These are phyloP conservation scores for Stephania japonica DNA, from an alignment of 164 flowering plant genomes.

Conservation along the genomic window DNA sequence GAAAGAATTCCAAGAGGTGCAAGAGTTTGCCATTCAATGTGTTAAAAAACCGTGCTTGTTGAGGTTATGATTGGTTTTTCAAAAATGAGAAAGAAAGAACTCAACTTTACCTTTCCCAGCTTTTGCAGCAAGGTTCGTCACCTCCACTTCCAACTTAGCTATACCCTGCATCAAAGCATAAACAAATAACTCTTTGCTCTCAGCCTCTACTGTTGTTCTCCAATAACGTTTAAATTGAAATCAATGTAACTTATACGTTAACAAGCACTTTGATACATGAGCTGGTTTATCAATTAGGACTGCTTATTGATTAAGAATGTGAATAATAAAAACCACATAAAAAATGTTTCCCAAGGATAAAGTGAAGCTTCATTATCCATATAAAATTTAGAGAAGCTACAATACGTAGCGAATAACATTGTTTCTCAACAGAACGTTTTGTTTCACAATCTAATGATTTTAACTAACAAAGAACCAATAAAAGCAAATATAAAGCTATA, in stretches of 20 bases:
- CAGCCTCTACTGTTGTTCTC: background rate
- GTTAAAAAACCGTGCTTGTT: background rate
- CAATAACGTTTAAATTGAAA: too few species aligned
- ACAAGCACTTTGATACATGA: background rate
- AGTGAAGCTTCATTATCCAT: too few species aligned
- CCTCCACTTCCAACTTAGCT: conserved; percentile 88
- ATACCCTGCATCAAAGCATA: conserved; percentile 42
- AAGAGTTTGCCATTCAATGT: background rate
- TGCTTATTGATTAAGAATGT: background rate
- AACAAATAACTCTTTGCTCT: background rate
- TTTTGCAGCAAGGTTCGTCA: conserved; percentile 90
- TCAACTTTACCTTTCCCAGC: conserved; percentile 82
- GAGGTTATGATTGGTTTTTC: background rate
- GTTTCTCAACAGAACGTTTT: too few species aligned
- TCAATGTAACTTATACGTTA: background rate
- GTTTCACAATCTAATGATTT: too few species aligned
- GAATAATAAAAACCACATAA: background rate
- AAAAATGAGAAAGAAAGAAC: background rate
- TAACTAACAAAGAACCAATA: too few species aligned
- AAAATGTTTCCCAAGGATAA: too few species aligned
- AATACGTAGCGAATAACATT: too few species aligned
- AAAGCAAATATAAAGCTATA: too few species aligned
- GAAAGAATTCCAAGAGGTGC: background rate
- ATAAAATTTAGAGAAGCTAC: too few species aligned
- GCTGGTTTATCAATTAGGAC: background rate